These are phyloP conservation scores for Candida takata DNA, from an alignment of 805 yeast species.

Conservation along the genomic window DNA sequence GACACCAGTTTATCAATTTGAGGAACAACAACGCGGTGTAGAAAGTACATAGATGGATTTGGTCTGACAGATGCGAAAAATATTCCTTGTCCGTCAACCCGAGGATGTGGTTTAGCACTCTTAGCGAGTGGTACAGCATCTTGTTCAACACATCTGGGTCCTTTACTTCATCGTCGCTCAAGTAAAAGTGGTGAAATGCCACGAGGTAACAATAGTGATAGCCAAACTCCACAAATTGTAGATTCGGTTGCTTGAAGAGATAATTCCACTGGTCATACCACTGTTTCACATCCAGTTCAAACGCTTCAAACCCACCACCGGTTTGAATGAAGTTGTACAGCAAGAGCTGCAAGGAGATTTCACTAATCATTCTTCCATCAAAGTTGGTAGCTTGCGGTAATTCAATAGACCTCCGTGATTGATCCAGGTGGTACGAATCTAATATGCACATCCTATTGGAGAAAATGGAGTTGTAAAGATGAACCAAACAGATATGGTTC, in stretches of 20 bases:
- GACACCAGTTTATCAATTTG: conserved; percentile 20
- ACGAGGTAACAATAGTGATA: conserved; percentile 55
- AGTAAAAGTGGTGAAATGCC: conserved; percentile 36
- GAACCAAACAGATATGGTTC: conserved; percentile 66
- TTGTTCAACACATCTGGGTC: conserved; percentile 20
- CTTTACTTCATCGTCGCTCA: conserved; percentile 13
- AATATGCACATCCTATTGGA: conserved; percentile 59
- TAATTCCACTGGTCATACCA: conserved; percentile 72
- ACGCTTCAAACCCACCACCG: conserved; percentile 23
- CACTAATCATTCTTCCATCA: conserved; percentile 79
- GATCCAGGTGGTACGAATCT: conserved; percentile 51
- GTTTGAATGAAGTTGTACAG: conserved; percentile 52
- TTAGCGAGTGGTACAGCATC: conserved; percentile 21
- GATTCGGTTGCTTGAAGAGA: conserved; percentile 59
- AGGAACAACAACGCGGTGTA: conserved; percentile 20
- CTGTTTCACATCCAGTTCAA: conserved; percentile 39
- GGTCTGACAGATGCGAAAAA: conserved; percentile 68
- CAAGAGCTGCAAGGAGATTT: conserved; percentile 52
- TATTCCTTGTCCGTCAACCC: conserved; percentile 35
- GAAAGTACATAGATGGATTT: conserved; percentile 41
- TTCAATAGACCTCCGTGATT: conserved; percentile 51
- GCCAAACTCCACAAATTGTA: conserved; percentile 68
- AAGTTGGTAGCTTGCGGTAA: conserved; percentile 61
- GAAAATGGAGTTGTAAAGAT: conserved; percentile 56
- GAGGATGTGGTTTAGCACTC: conserved; percentile 23